Base-by-base conservation (phyloP, 495 filamentous ascomycete species). In the Penicillium canariense region DNA sequence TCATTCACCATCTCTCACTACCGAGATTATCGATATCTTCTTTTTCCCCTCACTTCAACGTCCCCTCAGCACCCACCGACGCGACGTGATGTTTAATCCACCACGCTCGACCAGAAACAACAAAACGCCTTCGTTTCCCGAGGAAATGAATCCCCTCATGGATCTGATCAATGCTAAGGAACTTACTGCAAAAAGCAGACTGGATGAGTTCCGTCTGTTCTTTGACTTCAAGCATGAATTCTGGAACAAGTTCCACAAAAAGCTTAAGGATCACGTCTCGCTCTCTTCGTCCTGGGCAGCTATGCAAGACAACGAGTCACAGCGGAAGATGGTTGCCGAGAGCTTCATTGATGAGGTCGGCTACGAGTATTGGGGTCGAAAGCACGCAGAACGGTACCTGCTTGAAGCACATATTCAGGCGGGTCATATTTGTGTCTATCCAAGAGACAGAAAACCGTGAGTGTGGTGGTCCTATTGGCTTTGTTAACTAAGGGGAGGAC, bases 131-230 rank as follows among this genome's bases (percentile, higher is more conserved):
- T 7, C 25, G 1, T 46, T 46, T 12, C 43, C 43, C 1, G 43
- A 27, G n/a, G 43, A 10, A 8, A 3, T 46, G 9, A 26, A 46
- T 31, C 25, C 43, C 6, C 20, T 53, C 1, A n/a, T 22, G 27
- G 28, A 6, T 10, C 8, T 36, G 27, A n/a, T 17, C 12, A 10
- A 22, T 1, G 39, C 23, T 2, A 11, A 53, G 15, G 4, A 9
- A 11, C 43, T 66, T 2, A 59, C 28, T 7, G 9, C 31, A 1
- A 51, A 18, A 20, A 55, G 45, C 9, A 38, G 25, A 0, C 52
- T 63, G 15, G 55, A 55, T 2, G 27, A 54, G 18, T 68, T 68
- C 25, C 46, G 57, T 2, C n/a, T 6, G 0, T 65, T 61, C 11
- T 56, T 68, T 0, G 59, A 66, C 48, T 12, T 68, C 31, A 62